Evolutionary conservation across 2,329 filamentous ascomycete species (phyloP).

Genomic region (Leptographium flavum): DNA sequence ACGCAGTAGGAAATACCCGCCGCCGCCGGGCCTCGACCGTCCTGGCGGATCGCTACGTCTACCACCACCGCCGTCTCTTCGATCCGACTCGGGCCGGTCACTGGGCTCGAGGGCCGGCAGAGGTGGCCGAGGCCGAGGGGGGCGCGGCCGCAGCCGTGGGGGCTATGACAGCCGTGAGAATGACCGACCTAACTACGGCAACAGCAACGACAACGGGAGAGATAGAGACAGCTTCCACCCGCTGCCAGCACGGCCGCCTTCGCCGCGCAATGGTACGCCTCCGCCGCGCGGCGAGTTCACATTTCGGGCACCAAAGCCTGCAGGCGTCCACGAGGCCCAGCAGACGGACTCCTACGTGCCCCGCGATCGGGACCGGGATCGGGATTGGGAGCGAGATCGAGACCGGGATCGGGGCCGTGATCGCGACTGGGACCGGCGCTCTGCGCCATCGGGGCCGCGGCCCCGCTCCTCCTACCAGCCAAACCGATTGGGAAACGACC

Average conservation of each 20-base stretch:
- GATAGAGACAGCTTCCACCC: not conserved
- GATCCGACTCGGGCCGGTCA: conserved; percentile 1
- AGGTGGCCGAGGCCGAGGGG: not conserved
- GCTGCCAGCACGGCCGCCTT: not conserved
- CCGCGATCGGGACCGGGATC: conserved; percentile 11
- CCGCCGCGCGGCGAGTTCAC: conserved; percentile 38
- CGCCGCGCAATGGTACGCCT: not conserved
- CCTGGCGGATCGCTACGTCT: conserved; percentile 2
- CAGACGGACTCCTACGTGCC: conserved; percentile 31
- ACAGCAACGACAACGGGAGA: conserved; percentile 1
- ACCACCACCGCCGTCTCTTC: conserved; percentile 1
- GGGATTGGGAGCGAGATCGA: not conserved
- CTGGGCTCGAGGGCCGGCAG: not conserved
- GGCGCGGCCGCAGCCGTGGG: not conserved
- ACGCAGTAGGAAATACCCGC: conserved; percentile 4
- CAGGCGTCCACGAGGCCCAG: conserved; percentile 33
- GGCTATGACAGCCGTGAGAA: not conserved
- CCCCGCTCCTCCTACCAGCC: not conserved
- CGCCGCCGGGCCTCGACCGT: conserved; percentile 7
- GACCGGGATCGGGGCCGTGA: not conserved
- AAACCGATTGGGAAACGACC: not conserved
- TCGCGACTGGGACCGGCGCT: not conserved
- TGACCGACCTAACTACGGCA: too few relatives aligned
- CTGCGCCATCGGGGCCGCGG: conserved; percentile 6
- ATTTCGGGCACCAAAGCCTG: conserved; percentile 38